Percentiles rank a stretch among this genome's conserved stretches.
phyloP scores from a whole-genome alignment of 768 basidiomycete genomes.

The Ramaria sp. region DNA sequence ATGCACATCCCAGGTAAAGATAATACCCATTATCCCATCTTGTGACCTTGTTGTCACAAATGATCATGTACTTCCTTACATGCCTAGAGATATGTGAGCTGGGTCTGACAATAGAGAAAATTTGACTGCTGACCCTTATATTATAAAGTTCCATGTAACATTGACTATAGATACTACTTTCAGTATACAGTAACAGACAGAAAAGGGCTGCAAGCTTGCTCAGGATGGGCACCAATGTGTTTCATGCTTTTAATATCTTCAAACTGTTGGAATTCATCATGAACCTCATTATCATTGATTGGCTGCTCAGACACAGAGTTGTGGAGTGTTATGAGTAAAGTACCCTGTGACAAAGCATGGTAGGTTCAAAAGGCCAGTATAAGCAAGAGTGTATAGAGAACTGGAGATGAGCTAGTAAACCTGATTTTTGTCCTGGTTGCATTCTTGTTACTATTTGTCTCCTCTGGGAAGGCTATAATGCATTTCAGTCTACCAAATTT shows the following conservation, averaged over 20 bases:
- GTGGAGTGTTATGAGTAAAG: constrained; percentile 66
- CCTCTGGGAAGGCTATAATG: constrained; percentile 94
- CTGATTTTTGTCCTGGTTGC: constrained; percentile 76
- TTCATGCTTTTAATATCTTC: constrained; percentile 83
- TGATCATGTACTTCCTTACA: constrained; percentile 72
- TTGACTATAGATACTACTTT: constrained; percentile 40
- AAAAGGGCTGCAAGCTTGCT: constrained; percentile 21
- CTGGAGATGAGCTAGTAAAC: constrained; percentile 28
- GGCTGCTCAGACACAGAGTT: constrained; percentile 54
- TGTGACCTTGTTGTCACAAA: constrained; percentile 68
- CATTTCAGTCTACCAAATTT: constrained; percentile 74
- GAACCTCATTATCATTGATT: constrained; percentile 79
- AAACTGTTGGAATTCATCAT: constrained; percentile 76
- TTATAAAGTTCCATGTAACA: constrained; percentile 94
- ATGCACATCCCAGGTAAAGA: constrained; percentile 73
- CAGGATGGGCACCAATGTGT: constrained; percentile 49
- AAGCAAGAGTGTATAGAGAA: background rate
- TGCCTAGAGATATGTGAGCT: constrained; percentile 34
- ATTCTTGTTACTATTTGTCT: constrained; percentile 51
- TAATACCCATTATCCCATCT: constrained; percentile 83
- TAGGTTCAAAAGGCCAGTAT: background rate
- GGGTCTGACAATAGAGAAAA: background rate
- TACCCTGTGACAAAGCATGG: constrained; percentile 46
- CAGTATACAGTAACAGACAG: background rate
- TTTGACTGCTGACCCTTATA: constrained; percentile 45